Base-by-base conservation (phyloP, 495 filamentous ascomycete species). In the Diplogelasinospora grovesii region DNA sequence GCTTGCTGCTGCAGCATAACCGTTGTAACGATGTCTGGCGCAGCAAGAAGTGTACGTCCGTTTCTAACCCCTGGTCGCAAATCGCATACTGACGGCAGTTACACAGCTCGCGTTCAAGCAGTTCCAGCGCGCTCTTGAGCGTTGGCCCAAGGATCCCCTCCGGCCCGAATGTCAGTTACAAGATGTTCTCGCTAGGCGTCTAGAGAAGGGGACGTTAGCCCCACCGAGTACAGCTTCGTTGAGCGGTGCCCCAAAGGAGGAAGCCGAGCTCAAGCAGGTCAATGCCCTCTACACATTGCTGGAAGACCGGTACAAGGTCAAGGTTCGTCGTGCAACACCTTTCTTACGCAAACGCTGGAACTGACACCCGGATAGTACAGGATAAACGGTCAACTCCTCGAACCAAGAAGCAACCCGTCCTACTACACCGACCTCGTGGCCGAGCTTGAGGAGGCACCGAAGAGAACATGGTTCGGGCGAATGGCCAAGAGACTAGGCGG, bases 151-250 rank as follows among this genome's bases (percentile, higher is more conserved):
- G 45, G 86, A 93, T 56, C 54, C 62, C 28, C 76, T 95, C 39
- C 86, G 89, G 2, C 89, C 89, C 8, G 76, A 81, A 36, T 71
- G 82, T 53, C 81, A 85, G 42, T 77, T 95, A 54, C 83, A 87
- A 46, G 63, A 77, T 44, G 73, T 79, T 38, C 71, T 95, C 28
- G 71, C 74, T 46, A 66, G 70, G 39, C 77, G 82, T 35, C 68
- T 88, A 33, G 66, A 74, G 13, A 51, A 56, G n/a, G 50, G 53
- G 38, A 73, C 75, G 39, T 68, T 87, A 24, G 64, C 76, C 23
- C 54, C 59, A 2, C 23, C 38, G 3, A n/a, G 25, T 1, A 4
- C 19, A 0, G 34, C 46, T 0, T 24, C 29, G 11, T 13, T 33
- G 7, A 26, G 11, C 22, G 49, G 59, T 28, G 27, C 49, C 2